Evolutionary conservation across 345 rosid genomes (phyloP).

Genomic region (Heritiera littoralis): DNA sequence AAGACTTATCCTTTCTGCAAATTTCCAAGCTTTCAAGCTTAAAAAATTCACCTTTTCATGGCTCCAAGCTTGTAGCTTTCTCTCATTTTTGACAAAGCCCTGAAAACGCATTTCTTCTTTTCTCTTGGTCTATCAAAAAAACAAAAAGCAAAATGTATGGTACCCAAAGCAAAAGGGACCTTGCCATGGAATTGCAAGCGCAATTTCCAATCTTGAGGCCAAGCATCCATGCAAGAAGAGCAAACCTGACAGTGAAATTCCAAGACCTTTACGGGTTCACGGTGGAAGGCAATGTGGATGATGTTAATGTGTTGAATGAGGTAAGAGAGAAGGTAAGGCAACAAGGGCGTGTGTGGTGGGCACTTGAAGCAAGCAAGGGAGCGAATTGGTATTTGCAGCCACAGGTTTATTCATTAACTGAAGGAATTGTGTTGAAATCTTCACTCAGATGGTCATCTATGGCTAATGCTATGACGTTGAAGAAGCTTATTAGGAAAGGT

Average conservation of each 20-base stretch:
- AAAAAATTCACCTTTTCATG: slow-evolving; percentile 47
- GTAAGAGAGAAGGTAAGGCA: slow-evolving; percentile 95
- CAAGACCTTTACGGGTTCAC: slow-evolving; percentile 94
- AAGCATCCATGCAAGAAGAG: slow-evolving; percentile 95
- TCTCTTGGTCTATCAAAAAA: slow-evolving; percentile 26
- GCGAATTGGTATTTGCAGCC: slow-evolving; percentile 98
- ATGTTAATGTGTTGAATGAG: slow-evolving; percentile 89
- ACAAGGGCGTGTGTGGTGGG: slow-evolving; percentile 99
- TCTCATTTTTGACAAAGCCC: slow-evolving; percentile 38
- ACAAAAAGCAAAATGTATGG: slow-evolving; percentile 51
- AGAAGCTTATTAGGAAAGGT: slow-evolving; percentile 91
- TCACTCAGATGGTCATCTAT: slow-evolving; percentile 76
- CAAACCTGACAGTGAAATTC: slow-evolving; percentile 83
- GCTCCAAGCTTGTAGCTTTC: slow-evolving; percentile 35
- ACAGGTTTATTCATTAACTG: slow-evolving; percentile 52
- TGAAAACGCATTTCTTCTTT: not conserved
- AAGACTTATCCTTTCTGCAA: slow-evolving; percentile 2
- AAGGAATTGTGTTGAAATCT: slow-evolving; percentile 79
- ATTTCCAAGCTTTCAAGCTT: slow-evolving; percentile 29
- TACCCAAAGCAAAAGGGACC: slow-evolving; percentile 63
- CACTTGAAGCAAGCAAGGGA: slow-evolving; percentile 96
- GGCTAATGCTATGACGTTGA: slow-evolving; percentile 83
- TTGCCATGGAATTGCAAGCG: slow-evolving; percentile 71
- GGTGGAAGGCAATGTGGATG: slow-evolving; percentile 98
- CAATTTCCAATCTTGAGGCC: slow-evolving; percentile 87